phyloP scores from a whole-genome alignment of 139 green algal genomes.

The Chlorella vulgaris region DNA sequence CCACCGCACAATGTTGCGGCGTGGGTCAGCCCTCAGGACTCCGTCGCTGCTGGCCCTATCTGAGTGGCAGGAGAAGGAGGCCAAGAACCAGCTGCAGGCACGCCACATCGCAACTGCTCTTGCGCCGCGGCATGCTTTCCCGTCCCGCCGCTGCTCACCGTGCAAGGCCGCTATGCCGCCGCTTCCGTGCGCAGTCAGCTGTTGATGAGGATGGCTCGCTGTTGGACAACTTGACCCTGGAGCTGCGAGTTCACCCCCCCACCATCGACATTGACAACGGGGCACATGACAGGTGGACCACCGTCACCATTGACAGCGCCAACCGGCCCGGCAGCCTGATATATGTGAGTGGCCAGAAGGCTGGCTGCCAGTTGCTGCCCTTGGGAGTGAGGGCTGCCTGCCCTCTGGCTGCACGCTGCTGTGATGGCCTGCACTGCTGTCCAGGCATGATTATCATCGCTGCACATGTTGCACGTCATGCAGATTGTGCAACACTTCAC shows the following conservation, averaged over 20 bases:
- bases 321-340: constrained; percentile 96
- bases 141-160: too few species aligned
- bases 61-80: constrained; percentile 4
- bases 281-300: constrained; percentile 68
- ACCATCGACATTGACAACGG: constrained; percentile 86
- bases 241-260: constrained; percentile 81
- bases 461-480: too few species aligned
- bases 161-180: too few species aligned
- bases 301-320: constrained; percentile 91
- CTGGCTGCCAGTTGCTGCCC: too few species aligned
- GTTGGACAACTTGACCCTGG: constrained; percentile 84
- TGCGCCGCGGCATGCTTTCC: too few species aligned
- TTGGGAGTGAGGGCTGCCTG: too few species aligned
- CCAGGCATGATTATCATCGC: too few species aligned
- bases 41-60: not conserved
- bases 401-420: too few species aligned
- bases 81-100: not conserved
- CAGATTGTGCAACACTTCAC: constrained; percentile 97
- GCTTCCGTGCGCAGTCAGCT: not conserved
- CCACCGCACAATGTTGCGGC: not conserved
- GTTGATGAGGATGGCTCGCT: constrained; percentile 66
- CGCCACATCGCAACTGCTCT: not conserved
- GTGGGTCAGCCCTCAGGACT: not conserved
- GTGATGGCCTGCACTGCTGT: too few species aligned
- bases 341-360: constrained; percentile 69